Percentiles rank a stretch among this genome's conserved stretches.
Conservation (phyloP, 2,329 filamentous ascomycete genomes). For the Monilinia fructicola region DNA sequence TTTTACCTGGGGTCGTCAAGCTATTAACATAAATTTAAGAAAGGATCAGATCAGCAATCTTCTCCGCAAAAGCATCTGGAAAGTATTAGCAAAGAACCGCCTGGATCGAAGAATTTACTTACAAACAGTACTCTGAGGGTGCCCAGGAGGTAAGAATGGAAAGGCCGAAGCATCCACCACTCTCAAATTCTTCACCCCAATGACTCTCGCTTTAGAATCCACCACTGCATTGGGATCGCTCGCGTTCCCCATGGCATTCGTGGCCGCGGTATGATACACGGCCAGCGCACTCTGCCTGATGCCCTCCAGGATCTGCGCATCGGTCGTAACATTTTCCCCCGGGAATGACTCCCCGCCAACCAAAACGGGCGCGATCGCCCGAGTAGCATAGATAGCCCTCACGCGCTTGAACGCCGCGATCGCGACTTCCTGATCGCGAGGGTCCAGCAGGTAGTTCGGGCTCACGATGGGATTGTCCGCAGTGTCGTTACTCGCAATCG, state of each 20-base stretch:
- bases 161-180: slow-evolving; percentile 33
- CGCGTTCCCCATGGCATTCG: slow-evolving; percentile 48
- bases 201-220: slow-evolving; percentile 29
- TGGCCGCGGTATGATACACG: slow-evolving; percentile 2
- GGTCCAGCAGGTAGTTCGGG: slow-evolving; percentile 47
- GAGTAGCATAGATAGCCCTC: slow-evolving; percentile 36
- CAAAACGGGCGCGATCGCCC: not conserved
- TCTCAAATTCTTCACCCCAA: slow-evolving; percentile 26
- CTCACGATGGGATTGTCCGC: slow-evolving; percentile 43
- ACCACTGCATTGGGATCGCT: slow-evolving; percentile 42
- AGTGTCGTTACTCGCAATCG: slow-evolving; percentile 41
- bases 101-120: not conserved
- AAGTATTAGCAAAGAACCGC: not conserved
- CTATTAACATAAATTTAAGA: too few species aligned
- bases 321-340: slow-evolving; percentile 8
- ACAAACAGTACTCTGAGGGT: slow-evolving; percentile 36
- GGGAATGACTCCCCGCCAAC: slow-evolving; percentile 1
- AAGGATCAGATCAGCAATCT: not conserved
- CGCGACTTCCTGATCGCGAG: slow-evolving; percentile 47
- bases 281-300: slow-evolving; percentile 23
- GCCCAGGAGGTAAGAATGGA: slow-evolving; percentile 42
- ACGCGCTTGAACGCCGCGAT: slow-evolving; percentile 46
- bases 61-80: slow-evolving; percentile 16
- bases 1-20: too few species aligned
- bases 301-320: slow-evolving; percentile 27